phyloP scores from a whole-genome alignment of 2,329 filamentous ascomycete species.

The Arthrobotrys musiformis region DNA sequence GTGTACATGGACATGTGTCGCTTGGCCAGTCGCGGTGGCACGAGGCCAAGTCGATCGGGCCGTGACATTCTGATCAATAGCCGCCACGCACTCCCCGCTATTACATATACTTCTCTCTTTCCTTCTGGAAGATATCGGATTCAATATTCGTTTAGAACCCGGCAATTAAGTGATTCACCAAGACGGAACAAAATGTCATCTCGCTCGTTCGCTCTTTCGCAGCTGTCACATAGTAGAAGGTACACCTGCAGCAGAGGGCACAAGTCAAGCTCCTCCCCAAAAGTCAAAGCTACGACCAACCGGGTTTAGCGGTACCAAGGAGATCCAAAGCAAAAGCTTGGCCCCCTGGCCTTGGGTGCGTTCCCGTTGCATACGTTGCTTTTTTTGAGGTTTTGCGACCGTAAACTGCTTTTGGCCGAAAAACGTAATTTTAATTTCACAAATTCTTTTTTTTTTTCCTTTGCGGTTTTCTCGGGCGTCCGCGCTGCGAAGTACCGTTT shows the following conservation, averaged over 20 bases:
- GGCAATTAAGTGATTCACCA: not conserved
- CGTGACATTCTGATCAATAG: not conserved
- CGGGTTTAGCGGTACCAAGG: conserved; percentile 2
- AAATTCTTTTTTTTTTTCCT: not conserved
- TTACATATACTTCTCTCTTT: not conserved
- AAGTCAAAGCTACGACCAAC: not conserved
- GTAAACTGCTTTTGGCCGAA: not conserved
- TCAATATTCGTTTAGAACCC: not conserved
- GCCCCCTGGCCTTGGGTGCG: not conserved
- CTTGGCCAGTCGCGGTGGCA: not conserved
- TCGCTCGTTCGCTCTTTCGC: not conserved
- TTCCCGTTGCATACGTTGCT: not conserved
- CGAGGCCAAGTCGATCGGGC: not conserved
- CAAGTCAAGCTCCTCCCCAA: not conserved
- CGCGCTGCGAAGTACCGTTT: conserved; percentile 46
- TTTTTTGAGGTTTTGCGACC: not conserved
- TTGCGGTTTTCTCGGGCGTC: conserved; percentile 11
- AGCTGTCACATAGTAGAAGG: not conserved
- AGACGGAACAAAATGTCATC: not conserved
- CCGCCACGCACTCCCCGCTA: not conserved
- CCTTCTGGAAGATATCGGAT: not conserved
- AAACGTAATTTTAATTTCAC: conserved; percentile 5
- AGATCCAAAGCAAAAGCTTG: conserved; percentile 22
- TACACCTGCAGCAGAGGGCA: no score
- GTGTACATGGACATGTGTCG: not conserved